A percentile compares a stretch with the other conserved stretches of the same genome.
These are phyloP conservation scores for Colletotrichum plurivorum DNA, from an alignment of 2,329 filamentous ascomycete species.

Conservation along the genomic window DNA sequence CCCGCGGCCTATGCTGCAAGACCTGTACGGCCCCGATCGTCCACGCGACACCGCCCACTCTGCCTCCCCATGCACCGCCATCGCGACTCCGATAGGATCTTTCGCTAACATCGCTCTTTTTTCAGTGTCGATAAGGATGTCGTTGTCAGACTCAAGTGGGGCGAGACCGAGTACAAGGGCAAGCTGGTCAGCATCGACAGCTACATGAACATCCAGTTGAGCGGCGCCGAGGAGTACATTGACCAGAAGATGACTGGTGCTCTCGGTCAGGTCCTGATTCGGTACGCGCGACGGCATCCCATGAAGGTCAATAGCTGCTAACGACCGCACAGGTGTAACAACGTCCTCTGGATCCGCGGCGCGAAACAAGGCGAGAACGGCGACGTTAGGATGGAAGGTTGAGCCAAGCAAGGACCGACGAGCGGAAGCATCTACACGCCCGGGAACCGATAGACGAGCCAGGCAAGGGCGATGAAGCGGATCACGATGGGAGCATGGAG, in stretches of 20 bases:
- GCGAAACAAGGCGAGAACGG: conserved; percentile 65
- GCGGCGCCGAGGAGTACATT: conserved; percentile 92
- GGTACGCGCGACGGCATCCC: conserved; percentile 62
- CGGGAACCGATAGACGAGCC: neutral
- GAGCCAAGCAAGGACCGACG: conserved; percentile 15
- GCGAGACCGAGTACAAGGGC: conserved; percentile 97
- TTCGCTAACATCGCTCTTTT: conserved; percentile 5
- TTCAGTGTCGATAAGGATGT: conserved; percentile 88
- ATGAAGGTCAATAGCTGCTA: neutral
- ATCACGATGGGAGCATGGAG: conserved; percentile 28
- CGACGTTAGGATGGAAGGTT: conserved; percentile 73
- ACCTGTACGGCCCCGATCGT: conserved; percentile 73
- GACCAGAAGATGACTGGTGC: conserved; percentile 87
- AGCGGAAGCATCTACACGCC: conserved; percentile 29
- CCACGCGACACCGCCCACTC: neutral
- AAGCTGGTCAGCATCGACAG: conserved; percentile 92
- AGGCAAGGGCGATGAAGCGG: conserved; percentile 4
- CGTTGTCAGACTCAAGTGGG: conserved; percentile 96
- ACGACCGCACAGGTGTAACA: conserved; percentile 79
- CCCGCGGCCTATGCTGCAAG: conserved; percentile 95
- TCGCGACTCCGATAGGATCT: conserved; percentile 11
- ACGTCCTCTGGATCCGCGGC: conserved; percentile 91
- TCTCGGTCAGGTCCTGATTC: conserved; percentile 91
- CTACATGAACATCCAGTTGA: conserved; percentile 99
- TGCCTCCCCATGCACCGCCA: neutral